Evolutionary conservation across 2,329 filamentous ascomycete species (phyloP), one percentile per base, ranked within the genome.

Genomic region (Colletotrichum karsti): DNA sequence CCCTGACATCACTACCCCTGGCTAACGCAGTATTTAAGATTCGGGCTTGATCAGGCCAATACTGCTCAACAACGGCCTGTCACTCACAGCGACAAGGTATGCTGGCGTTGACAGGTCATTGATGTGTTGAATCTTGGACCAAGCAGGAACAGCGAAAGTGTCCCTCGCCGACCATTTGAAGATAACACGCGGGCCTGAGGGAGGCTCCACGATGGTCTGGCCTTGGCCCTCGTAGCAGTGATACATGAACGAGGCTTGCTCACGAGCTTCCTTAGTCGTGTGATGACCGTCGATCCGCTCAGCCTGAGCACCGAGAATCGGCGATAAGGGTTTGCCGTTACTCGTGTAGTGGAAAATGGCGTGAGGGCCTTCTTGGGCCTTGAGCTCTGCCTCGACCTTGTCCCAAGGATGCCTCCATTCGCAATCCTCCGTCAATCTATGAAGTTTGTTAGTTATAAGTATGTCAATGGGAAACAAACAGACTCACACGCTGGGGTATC

Each of bases 71-170:
- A 81, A 73, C 1, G 79, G 78, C 8, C 74, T 70, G 41, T 81
- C 79, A 10, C 77, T 75, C 6, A 76, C 73, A 0, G 76, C 79
- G 1, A 81, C 75, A 1, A 81, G 67, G 13, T 80, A 80, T 3
- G 77, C 77, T 0, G 62, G 73, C 0, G 48, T 20, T 0, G 74
- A 75, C 7, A 30, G 50, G 54, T 75, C 74, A 39, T 80, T 80
- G 1, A 83, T 76, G 71, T 87, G 85, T 72, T 83, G 79, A 42
- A 85, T 80, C 63, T 75, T 79, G 30, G 83, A 79, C 86, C 86
- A 88, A 0, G 85, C 76, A 1, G 87, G 86, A 2, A 89, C 77
- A 26, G 81, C 84, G 73, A 88, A 88, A 0, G 85, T 88, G 71
- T 89, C 87, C 0, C 82, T 79, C 8, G 77, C 69, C 41, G 78